Percentiles rank a stretch among this genome's conserved stretches.
These are phyloP conservation scores for Cutaneotrichosporon cutaneum DNA, from an alignment of 1,284 basidiomycete species.

Conservation along the genomic window DNA sequence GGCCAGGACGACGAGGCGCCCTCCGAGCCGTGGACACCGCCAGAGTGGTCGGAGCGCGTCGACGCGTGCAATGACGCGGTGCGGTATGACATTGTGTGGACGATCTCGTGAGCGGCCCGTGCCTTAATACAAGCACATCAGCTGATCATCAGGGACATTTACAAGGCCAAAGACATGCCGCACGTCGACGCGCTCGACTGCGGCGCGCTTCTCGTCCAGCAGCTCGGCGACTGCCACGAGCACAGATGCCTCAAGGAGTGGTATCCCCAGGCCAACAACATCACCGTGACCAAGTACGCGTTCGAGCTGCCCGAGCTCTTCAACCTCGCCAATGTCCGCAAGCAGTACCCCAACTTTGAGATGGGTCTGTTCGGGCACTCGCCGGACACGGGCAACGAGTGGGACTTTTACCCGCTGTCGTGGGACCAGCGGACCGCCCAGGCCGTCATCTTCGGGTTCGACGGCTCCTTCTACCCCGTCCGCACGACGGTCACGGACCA, in stretches of 20 bases:
- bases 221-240: conserved; percentile 51
- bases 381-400: conserved; percentile 51
- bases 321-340: conserved; percentile 37
- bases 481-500: conserved; percentile 44
- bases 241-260: conserved; percentile 48
- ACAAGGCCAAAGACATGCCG: conserved; percentile 42
- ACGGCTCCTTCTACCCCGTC: conserved; percentile 52
- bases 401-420: conserved; percentile 51
- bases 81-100: conserved; percentile 48
- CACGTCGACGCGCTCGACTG: conserved; percentile 49
- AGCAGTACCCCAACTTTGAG: conserved; percentile 39
- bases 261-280: conserved; percentile 51
- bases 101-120: conserved; percentile 37
- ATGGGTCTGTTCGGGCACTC: conserved; percentile 52
- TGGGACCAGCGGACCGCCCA: conserved; percentile 42
- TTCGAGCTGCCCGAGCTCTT: conserved; percentile 53
- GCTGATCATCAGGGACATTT: conserved; percentile 36
- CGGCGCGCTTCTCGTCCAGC: conserved; percentile 50
- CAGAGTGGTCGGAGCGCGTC: conserved; percentile 13
- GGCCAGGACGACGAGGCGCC: neutral
- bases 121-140: conserved; percentile 22
- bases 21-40: neutral
- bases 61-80: conserved; percentile 31
- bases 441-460: conserved; percentile 50
- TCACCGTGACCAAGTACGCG: conserved; percentile 53